Conservation (phyloP, 768 basidiomycete species). For the Phylloporus sp. region DNA sequence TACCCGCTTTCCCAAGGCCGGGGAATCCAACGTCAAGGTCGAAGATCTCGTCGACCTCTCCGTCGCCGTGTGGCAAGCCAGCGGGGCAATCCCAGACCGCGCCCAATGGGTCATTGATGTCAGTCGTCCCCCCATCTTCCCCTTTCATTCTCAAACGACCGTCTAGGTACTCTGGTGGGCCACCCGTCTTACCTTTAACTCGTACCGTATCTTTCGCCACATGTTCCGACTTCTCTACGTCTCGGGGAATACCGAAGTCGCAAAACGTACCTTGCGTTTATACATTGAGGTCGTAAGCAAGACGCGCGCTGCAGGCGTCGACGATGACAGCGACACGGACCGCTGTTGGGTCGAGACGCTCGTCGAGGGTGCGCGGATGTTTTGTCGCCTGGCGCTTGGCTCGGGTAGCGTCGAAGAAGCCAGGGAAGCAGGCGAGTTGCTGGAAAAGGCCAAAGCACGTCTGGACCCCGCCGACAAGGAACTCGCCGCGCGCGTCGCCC, state of each 20-base stretch:
- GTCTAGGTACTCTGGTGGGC: constrained; percentile 87
- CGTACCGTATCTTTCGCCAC: constrained; percentile 77
- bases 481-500: constrained; percentile 52
- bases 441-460: constrained; percentile 58
- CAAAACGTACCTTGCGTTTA: constrained; percentile 69
- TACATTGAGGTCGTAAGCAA: constrained; percentile 86
- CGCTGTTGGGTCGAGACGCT: constrained; percentile 71
- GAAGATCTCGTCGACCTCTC: constrained; percentile 80
- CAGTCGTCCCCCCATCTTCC: constrained; percentile 27
- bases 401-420: constrained; percentile 51
- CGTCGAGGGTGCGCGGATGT: constrained; percentile 70
- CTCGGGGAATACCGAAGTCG: constrained; percentile 54
- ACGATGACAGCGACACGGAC: constrained; percentile 57
- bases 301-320: constrained; percentile 52
- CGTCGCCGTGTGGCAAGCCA: constrained; percentile 76
- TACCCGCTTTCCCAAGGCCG: constrained; percentile 77
- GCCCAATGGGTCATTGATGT: constrained; percentile 82
- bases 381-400: constrained; percentile 48
- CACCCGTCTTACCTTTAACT: constrained; percentile 90
- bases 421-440: constrained; percentile 53
- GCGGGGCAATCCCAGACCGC: constrained; percentile 56
- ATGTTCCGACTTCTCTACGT: constrained; percentile 70
- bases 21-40: constrained; percentile 70
- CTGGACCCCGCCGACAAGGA: constrained; percentile 46
- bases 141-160: not conserved